Percentiles rank a stretch among this genome's conserved stretches.
phyloP scores from a whole-genome alignment of 2,329 filamentous ascomycete genomes.

The Colletotrichum truncatum region DNA sequence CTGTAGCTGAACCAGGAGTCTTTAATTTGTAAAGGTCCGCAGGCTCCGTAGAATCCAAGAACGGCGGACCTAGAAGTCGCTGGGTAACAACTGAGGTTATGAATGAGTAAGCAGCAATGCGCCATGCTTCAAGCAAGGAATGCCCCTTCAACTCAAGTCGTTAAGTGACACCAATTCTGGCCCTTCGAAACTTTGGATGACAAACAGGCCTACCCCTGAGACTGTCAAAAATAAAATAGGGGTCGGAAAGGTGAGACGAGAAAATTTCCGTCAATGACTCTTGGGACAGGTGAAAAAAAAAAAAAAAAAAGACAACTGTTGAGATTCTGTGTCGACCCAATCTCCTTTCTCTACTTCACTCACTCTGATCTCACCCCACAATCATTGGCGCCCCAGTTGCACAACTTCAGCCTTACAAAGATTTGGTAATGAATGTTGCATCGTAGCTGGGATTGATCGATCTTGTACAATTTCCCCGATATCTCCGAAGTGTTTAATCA shows the following conservation, averaged over 20 bases:
- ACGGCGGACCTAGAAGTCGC: not conserved
- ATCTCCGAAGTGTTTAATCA: not conserved
- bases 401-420: not conserved
- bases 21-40: too few relatives aligned
- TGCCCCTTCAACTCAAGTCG: not conserved
- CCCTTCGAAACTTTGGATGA: not conserved
- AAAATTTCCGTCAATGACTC: constrained; percentile 23
- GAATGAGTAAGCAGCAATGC: constrained; percentile 21
- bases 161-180: constrained; percentile 17
- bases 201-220: constrained; percentile 25
- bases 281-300: not conserved
- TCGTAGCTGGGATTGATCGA: not conserved
- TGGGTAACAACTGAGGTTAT: too few relatives aligned
- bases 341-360: not conserved
- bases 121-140: constrained; percentile 10
- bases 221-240: not conserved
- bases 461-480: not conserved
- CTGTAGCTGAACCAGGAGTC: too few relatives aligned
- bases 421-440: not conserved
- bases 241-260: constrained; percentile 20
- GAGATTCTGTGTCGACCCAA: not conserved
- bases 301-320: too few relatives aligned
- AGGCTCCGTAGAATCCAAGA: too few relatives aligned
- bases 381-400: not conserved
- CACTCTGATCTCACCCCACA: not conserved